phyloP scores from a whole-genome alignment of 495 filamentous ascomycete species.

The Sordaria brevicollis region DNA sequence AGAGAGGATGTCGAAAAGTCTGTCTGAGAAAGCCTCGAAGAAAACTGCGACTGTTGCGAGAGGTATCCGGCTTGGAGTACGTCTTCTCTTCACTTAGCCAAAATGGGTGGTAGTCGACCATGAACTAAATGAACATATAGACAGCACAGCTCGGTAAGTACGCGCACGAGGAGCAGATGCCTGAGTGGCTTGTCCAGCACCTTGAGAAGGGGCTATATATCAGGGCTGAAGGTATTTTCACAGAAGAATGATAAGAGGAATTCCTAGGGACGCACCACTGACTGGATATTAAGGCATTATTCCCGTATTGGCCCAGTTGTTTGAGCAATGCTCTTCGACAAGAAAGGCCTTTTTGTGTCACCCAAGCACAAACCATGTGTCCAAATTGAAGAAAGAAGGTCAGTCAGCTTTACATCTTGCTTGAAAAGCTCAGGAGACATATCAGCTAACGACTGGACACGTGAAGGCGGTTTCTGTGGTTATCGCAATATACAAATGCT shows the following conservation, averaged over 20 bases:
- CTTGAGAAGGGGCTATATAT: constrained; percentile 55
- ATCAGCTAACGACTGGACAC: neutral
- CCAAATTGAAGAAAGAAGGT: constrained; percentile 66
- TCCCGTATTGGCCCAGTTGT: constrained; percentile 59
- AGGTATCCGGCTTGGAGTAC: constrained; percentile 21
- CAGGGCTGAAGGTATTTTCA: constrained; percentile 46
- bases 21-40: neutral
- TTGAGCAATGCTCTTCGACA: constrained; percentile 53
- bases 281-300: constrained; percentile 48
- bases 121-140: constrained; percentile 2
- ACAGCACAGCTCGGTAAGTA: constrained; percentile 70
- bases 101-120: neutral
- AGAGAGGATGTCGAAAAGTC: neutral
- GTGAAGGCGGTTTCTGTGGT: constrained; percentile 79
- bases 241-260: constrained; percentile 22
- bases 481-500: constrained; percentile 97
- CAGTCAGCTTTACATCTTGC: neutral
- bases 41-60: neutral
- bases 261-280: constrained; percentile 25
- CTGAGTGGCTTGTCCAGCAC: constrained; percentile 58
- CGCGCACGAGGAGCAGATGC: constrained; percentile 84
- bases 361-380: constrained; percentile 64
- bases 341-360: constrained; percentile 72
- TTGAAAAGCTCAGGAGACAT: neutral
- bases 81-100: neutral